Conservation (phyloP, 345 rosid species). For the Dipteronia sinensis region DNA sequence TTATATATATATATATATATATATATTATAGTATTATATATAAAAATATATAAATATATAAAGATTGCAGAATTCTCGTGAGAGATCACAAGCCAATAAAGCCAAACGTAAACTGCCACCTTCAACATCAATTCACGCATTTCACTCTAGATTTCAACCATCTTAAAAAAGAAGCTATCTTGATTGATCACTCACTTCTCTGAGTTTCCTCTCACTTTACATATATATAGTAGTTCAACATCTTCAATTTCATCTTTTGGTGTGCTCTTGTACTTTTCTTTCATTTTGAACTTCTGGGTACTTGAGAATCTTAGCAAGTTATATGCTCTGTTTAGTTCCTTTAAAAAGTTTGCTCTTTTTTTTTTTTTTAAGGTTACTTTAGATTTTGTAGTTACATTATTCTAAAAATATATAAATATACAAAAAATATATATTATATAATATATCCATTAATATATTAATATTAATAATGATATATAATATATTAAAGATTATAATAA, state of each 20-base stretch:
- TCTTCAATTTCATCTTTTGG: not conserved
- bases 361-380: slow-evolving; percentile 31
- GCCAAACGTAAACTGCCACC: slow-evolving; percentile 31
- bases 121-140: slow-evolving; percentile 41
- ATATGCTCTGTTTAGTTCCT: not conserved
- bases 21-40: too few species aligned
- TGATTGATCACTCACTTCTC: slow-evolving; percentile 7
- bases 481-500: too few species aligned
- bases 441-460: too few species aligned
- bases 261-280: slow-evolving; percentile 10
- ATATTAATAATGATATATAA: too few species aligned
- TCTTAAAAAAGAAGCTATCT: not conserved
- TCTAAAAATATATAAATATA: too few species aligned
- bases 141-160: slow-evolving; percentile 24
- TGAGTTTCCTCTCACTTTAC: not conserved
- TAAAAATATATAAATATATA: not conserved
- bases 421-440: too few species aligned
- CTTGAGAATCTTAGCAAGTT: slow-evolving; percentile 17
- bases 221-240: not conserved
- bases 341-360: not conserved
- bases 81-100: slow-evolving; percentile 37
- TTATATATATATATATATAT: too few species aligned
- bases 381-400: slow-evolving; percentile 27
- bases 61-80: slow-evolving; percentile 33
- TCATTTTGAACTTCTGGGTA: slow-evolving; percentile 17